Evolutionary conservation across 108 stramenopile species (phyloP), one percentile per base, ranked within the genome.

Genomic region (Cyclotella atomus): DNA sequence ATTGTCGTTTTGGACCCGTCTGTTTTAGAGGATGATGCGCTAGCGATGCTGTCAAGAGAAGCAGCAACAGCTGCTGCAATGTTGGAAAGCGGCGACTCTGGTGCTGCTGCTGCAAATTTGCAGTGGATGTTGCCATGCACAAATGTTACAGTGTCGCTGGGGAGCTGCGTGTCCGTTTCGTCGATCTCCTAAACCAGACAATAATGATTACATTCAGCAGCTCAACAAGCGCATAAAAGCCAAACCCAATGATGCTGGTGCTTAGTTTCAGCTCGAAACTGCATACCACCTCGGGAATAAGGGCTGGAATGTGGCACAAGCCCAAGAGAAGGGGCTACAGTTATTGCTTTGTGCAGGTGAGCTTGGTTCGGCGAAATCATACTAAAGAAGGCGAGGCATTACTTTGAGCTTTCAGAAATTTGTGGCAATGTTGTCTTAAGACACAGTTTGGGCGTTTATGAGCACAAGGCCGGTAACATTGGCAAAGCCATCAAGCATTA

Each of bases 371-470:
- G 55, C 57, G 8, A 19, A 43, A 60, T 43, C 59, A 21, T 23
- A 72, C 50, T 72, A 62, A 72, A 61, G 21, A 72, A 72, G 21
- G 71, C 59, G 2, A 47, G 41, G 27, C 59, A 72, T 36, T 62
- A 63, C 21, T 72, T 34, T 34, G 59, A 72, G 38, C n/a, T 72
- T 20, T 59, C 71, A 50, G 71, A 59, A 3, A 72, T 72, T 5
- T 28, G 43, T 5, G 71, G 59, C 1, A 19, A 72, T 47, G 60
- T 44, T 5, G 20, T 3, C 2, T 36, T 60, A 62, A 72, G 71
- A 23, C n/a, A 64, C 20, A 62, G 62, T 44, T 60, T 72, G n/a
- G 60, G 60, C 6, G 12, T 6, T 47, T 15, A 16, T 2, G 50
- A 62, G 20, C 3, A 2, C 7, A 2, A 44, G 23, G 36, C 59